Evolutionary conservation across 75 land plant genomes (phyloP).

Genomic region (Pinus tabuliformis): DNA sequence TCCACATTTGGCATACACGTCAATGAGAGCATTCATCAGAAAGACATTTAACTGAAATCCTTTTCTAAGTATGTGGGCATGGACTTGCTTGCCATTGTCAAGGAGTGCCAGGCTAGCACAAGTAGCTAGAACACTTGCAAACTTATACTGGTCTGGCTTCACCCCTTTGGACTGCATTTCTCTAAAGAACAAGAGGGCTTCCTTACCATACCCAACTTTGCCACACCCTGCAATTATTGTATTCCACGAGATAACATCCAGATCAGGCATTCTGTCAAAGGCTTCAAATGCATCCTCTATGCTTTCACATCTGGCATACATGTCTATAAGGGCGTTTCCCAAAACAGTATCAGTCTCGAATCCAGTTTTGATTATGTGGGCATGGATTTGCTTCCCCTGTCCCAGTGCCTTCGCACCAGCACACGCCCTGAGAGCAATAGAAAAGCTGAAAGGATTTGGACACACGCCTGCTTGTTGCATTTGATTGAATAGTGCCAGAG

Average conservation of each 20-base stretch:
- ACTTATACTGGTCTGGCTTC: constrained; percentile 39
- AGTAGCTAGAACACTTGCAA: constrained; percentile 37
- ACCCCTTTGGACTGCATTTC: constrained; percentile 19
- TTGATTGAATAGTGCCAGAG: constrained; percentile 13
- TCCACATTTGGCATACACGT: constrained; percentile 62
- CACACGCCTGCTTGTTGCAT: constrained; percentile 18
- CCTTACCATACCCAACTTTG: constrained; percentile 11
- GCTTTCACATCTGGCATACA: constrained; percentile 54
- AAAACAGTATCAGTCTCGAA: constrained; percentile 25
- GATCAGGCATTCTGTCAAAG: constrained; percentile 45
- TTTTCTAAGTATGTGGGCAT: constrained; percentile 9
- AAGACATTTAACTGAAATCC: not conserved
- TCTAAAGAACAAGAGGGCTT: constrained; percentile 27
- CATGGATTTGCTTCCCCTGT: constrained; percentile 34
- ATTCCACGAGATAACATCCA: constrained; percentile 61
- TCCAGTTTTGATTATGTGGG: constrained; percentile 31
- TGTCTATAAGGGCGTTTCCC: constrained; percentile 43
- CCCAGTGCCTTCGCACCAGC: constrained; percentile 39
- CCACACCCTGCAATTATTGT: constrained; percentile 33
- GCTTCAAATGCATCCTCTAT: constrained; percentile 35
- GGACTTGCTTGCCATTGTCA: constrained; percentile 37
- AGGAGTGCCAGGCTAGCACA: constrained; percentile 29
- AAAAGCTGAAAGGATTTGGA: constrained; percentile 36
- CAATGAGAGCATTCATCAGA: constrained; percentile 23
- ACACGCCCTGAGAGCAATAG: constrained; percentile 32